Conservation (phyloP, 768 basidiomycete species). For the Rubroboletus pulcherrimus region DNA sequence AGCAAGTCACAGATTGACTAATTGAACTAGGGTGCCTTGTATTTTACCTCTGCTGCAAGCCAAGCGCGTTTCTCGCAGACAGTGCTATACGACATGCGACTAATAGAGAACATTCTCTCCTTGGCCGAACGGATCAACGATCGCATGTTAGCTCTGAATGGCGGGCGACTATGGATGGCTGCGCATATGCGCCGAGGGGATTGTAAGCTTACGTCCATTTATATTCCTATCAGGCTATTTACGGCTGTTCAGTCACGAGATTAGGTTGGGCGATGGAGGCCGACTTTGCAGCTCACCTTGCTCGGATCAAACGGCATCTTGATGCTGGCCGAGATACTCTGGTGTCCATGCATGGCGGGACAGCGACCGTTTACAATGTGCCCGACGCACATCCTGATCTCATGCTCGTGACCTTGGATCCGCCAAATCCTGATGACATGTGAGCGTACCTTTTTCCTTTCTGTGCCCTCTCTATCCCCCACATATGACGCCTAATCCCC, state of each 20-base stretch:
- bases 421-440: conserved; percentile 23
- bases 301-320: conserved; percentile 29
- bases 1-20: not conserved
- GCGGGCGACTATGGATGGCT: conserved; percentile 40
- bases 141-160: conserved; percentile 30
- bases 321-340: conserved; percentile 15
- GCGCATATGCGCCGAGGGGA: conserved; percentile 45
- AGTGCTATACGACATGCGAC: conserved; percentile 31
- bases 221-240: not conserved
- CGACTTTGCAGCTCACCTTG: conserved; percentile 31
- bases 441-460: conserved; percentile 1
- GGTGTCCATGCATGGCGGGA: conserved; percentile 20
- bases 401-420: conserved; percentile 21
- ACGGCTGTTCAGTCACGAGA: conserved; percentile 21
- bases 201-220: conserved; percentile 27
- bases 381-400: conserved; percentile 19
- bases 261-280: conserved; percentile 35
- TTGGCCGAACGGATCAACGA: conserved; percentile 30
- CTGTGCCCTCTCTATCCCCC: not conserved
- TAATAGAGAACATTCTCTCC: conserved; percentile 21
- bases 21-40: conserved; percentile 28
- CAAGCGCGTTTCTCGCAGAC: conserved; percentile 27
- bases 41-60: conserved; percentile 31
- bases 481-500: not conserved
- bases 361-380: conserved; percentile 17